Evolutionary conservation across 2,329 filamentous ascomycete species (phyloP), one percentile per base, ranked within the genome.

Genomic region (Dactylellina cionopaga): DNA sequence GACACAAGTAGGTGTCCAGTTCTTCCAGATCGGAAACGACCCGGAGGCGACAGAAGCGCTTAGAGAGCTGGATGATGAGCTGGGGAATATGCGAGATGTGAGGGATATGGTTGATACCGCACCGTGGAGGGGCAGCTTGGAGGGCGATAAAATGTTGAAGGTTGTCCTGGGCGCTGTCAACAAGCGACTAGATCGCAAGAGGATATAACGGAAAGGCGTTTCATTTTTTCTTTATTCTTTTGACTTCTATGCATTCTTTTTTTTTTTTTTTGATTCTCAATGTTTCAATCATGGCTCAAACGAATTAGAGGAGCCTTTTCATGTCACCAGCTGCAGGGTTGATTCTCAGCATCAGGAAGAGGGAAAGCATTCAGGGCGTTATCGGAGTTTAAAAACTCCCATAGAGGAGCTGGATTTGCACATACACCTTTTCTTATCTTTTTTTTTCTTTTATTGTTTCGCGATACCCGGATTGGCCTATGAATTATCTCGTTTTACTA

Each of bases 101-200:
- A 83, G 94, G 15, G 94, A 98, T 81, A 97, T 98, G 78, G 92
- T 97, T 13, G 94, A 98, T 80, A 96, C 93, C 0, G 89, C 92
- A 31, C 90, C 90, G 0, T 96, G 90, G 84, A 86, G 83, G 19
- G 84, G 83, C 0, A 82, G 81, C 5, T 82, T 97, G 46, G 88
- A 87, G 0, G 89, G 85, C 0, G 87, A 91, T 1, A 87, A 85
- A 0, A 89, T 97, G 43, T 81, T 97, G 72, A 98, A 97, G 81
- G 87, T 87, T 25, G 90, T 96, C 0, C 83, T 96, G 3, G 93
- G 92, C 1, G 86, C 88, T 0, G 90, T 96, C 6, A 87, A 92
- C 75, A 84, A 87, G 77, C 82, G 85, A 66, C 81, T 90, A 58
- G 90, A 92, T 79, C 82, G 86, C 24, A 83, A 81, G 70, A 64